Conservation (phyloP, 306 rosid species). For the Morella rubra region DNA sequence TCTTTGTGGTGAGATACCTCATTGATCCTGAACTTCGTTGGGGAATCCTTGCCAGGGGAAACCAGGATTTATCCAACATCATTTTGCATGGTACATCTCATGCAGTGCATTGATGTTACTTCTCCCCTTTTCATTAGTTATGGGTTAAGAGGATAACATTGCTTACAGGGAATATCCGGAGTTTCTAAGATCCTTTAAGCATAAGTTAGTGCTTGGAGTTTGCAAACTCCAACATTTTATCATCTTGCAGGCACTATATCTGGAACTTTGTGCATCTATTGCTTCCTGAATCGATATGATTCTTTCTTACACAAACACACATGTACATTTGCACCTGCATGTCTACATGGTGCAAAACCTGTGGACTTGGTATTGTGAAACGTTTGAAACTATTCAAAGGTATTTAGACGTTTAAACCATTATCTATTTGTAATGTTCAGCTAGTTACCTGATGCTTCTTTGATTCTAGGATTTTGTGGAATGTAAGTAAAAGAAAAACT, state of each 20-base stretch:
- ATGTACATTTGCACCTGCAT: background rate
- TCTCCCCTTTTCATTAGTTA: background rate
- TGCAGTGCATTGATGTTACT: conserved; percentile 22
- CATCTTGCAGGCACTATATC: background rate
- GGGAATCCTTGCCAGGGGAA: background rate
- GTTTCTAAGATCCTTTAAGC: background rate
- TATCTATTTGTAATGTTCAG: background rate
- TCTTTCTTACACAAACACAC: background rate
- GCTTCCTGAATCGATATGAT: background rate
- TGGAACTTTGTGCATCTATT: background rate
- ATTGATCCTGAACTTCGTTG: background rate
- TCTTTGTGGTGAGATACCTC: background rate
- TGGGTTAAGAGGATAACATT: conserved; percentile 31
- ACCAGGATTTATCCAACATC: background rate
- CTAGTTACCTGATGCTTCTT: background rate
- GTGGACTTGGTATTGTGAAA: background rate
- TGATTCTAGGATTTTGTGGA: background rate
- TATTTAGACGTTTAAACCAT: background rate
- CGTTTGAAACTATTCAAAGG: background rate
- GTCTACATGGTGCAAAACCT: background rate
- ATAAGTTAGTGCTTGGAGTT: too few relatives aligned
- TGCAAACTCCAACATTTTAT: too few relatives aligned
- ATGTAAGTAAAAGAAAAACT: background rate
- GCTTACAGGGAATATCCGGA: conserved; percentile 26
- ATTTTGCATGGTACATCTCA: background rate